Percentiles rank a stretch among this genome's conserved stretches.
Evolutionary conservation across 1,284 basidiomycete species (phyloP).

Genomic region (Puccinia novopanici): DNA sequence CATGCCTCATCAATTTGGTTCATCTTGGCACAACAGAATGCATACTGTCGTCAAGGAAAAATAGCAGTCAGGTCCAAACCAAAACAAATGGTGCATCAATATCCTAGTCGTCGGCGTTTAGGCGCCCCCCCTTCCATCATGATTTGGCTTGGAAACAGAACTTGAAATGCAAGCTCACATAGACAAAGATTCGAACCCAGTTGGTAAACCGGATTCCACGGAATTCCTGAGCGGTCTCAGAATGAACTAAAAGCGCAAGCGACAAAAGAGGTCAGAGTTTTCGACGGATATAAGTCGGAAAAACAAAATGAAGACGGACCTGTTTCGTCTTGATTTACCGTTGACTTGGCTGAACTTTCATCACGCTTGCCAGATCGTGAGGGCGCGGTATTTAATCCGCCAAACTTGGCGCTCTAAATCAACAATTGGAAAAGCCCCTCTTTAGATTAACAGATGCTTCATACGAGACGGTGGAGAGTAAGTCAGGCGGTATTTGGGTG

Average conservation of each 20-base stretch:
- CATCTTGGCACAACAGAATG: slow-evolving; percentile 71
- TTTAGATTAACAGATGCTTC: not conserved
- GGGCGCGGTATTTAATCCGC: slow-evolving; percentile 14
- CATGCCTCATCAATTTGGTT: slow-evolving; percentile 70
- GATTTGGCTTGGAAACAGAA: not conserved
- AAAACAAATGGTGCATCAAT: too few species aligned
- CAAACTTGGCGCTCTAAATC: slow-evolving; percentile 40
- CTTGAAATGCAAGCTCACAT: slow-evolving; percentile 63
- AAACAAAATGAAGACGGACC: not conserved
- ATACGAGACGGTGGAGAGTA: not conserved
- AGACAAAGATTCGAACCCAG: slow-evolving; percentile 82
- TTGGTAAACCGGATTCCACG: slow-evolving; percentile 80
- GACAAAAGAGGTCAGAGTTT: not conserved
- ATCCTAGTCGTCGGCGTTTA: not conserved
- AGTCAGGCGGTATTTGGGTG: not conserved
- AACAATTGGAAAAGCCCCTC: not conserved
- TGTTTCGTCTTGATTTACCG: slow-evolving; percentile 6
- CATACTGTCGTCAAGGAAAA: slow-evolving; percentile 67
- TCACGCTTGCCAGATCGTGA: slow-evolving; percentile 17
- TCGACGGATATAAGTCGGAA: slow-evolving; percentile 65
- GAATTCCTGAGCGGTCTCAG: slow-evolving; percentile 63
- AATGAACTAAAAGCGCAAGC: slow-evolving; percentile 15
- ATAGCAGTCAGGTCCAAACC: not conserved
- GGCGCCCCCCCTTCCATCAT: not conserved
- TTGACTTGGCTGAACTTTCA: slow-evolving; percentile 9